Conservation (phyloP, 495 filamentous ascomycete genomes). For the Penicillium chermesinum region DNA sequence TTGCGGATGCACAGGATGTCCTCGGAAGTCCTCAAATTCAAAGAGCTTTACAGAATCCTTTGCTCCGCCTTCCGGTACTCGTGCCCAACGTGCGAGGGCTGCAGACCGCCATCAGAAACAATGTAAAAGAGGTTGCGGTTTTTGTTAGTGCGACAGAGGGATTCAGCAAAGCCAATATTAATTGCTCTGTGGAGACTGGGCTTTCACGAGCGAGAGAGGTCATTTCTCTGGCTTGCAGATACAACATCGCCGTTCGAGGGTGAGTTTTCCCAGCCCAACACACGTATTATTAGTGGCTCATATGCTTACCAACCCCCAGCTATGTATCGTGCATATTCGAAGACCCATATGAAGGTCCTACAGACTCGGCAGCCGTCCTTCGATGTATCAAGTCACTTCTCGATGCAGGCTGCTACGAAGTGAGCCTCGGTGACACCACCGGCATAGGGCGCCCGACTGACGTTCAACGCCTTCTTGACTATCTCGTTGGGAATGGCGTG, state of each 20-base stretch:
- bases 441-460: slow-evolving; percentile 34
- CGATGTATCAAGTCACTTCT: slow-evolving; percentile 28
- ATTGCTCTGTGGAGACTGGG: slow-evolving; percentile 34
- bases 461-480: slow-evolving; percentile 24
- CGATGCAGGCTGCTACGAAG: slow-evolving; percentile 39
- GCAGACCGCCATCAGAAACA: slow-evolving; percentile 25
- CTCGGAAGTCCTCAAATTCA: slow-evolving; percentile 13
- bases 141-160: slow-evolving; percentile 41
- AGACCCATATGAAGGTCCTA: slow-evolving; percentile 36
- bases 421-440: slow-evolving; percentile 42
- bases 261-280: too few relatives aligned
- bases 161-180: slow-evolving; percentile 42
- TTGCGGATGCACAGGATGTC: slow-evolving; percentile 37
- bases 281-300: too few relatives aligned
- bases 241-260: slow-evolving; percentile 33
- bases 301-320: slow-evolving; percentile 13
- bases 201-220: slow-evolving; percentile 25
- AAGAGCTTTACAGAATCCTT: not conserved
- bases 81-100: slow-evolving; percentile 41
- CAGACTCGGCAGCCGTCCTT: slow-evolving; percentile 27
- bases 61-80: slow-evolving; percentile 31
- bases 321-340: slow-evolving; percentile 44
- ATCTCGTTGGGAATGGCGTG: slow-evolving; percentile 21
- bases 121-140: slow-evolving; percentile 35
- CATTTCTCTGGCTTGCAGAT: slow-evolving; percentile 11